Evolutionary conservation across 2,329 filamentous ascomycete genomes (phyloP).

Genomic region (Ophiostoma tasmaniense): DNA sequence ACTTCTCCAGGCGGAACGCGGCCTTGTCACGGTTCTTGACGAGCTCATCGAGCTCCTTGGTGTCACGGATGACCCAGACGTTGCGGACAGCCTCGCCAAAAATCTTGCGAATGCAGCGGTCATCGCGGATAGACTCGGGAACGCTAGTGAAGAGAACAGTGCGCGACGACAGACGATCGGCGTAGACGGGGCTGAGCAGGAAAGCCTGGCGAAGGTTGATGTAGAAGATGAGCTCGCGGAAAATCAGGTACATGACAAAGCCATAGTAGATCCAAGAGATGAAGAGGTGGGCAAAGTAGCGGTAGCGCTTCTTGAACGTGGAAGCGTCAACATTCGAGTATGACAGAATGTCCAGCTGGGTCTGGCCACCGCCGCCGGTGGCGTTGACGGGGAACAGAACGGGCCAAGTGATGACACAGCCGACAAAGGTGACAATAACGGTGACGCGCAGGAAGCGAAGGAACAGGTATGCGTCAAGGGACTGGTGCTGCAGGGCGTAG

Average conservation of each 20-base stretch:
- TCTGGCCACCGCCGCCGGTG: slow-evolving; percentile 59
- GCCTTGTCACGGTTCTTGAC: slow-evolving; percentile 74
- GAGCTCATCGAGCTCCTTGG: slow-evolving; percentile 66
- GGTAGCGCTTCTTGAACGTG: slow-evolving; percentile 44
- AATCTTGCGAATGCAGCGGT: slow-evolving; percentile 66
- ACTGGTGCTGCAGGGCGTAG: slow-evolving; percentile 80
- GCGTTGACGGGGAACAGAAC: slow-evolving; percentile 78
- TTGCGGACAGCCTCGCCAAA: slow-evolving; percentile 76
- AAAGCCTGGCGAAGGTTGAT: slow-evolving; percentile 94
- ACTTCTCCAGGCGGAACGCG: slow-evolving; percentile 73
- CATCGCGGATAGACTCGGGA: slow-evolving; percentile 66
- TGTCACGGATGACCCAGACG: slow-evolving; percentile 76
- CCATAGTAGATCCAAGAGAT: slow-evolving; percentile 75
- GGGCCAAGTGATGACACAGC: slow-evolving; percentile 78
- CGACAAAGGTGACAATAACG: slow-evolving; percentile 69
- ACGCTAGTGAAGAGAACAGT: slow-evolving; percentile 88
- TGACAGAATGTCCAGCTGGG: slow-evolving; percentile 67
- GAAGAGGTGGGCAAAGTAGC: slow-evolving; percentile 74
- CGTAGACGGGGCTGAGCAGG: slow-evolving; percentile 72
- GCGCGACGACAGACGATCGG: slow-evolving; percentile 76
- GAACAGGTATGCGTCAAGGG: slow-evolving; percentile 85
- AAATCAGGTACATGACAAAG: slow-evolving; percentile 84
- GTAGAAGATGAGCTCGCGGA: slow-evolving; percentile 84
- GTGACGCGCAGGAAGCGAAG: slow-evolving; percentile 78
- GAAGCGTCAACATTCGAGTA: slow-evolving; percentile 64